phyloP scores from a whole-genome alignment of 169 alveolate genomes.

The Besnoitia besnoiti region DNA sequence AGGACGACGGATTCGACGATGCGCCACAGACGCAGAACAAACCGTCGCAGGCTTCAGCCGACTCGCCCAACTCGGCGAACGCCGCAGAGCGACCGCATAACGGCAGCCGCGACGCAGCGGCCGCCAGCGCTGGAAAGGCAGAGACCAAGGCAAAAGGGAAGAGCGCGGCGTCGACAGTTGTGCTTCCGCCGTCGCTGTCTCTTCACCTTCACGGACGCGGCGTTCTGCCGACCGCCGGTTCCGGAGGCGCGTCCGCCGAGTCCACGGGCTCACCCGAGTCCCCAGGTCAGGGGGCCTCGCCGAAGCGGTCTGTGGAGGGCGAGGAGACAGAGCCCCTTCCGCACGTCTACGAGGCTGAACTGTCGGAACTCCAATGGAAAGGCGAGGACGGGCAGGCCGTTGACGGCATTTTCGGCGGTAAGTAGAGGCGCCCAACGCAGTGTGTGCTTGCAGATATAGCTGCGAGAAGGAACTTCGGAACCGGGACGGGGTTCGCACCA shows the following conservation, averaged over 20 bases:
- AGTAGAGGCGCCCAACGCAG: no score
- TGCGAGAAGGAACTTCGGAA: no score
- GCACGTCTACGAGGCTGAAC: slow-evolving; percentile 64
- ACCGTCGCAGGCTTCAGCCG: not conserved
- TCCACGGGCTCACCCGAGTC: not conserved
- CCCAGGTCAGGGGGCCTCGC: not conserved
- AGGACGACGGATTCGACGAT: not conserved
- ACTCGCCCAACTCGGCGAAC: not conserved
- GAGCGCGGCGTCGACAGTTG: no score
- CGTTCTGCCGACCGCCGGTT: not conserved
- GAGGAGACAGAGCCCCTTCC: slow-evolving; percentile 61
- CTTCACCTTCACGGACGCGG: slow-evolving; percentile 12
- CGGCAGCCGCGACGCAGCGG: not conserved
- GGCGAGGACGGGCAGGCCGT: not conserved
- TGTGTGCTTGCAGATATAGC: no score
- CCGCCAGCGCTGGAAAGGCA: not conserved
- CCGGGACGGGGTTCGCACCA: no score
- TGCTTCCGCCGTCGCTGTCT: not conserved
- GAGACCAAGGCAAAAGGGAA: not conserved
- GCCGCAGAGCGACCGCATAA: not conserved
- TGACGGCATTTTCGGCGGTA: not conserved
- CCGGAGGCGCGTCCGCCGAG: slow-evolving; percentile 24
- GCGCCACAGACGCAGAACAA: not conserved
- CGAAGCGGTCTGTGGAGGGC: not conserved
- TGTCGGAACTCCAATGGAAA: slow-evolving; percentile 46